These are phyloP conservation scores for Collybia sordida DNA, from an alignment of 768 basidiomycete genomes.

Conservation along the genomic window DNA sequence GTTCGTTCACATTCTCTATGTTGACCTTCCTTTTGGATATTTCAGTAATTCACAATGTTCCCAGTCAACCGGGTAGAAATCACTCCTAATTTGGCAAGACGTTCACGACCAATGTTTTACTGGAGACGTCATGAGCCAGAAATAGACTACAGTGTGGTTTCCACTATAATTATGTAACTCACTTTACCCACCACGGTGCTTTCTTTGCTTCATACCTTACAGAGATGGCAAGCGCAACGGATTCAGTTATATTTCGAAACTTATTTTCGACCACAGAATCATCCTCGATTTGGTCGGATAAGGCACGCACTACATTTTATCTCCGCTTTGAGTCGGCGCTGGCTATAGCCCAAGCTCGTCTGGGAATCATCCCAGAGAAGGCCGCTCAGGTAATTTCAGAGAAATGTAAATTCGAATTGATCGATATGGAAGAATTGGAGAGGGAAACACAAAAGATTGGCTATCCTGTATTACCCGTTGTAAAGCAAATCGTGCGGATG, in stretches of 20 bases:
- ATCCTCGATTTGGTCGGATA: conserved; percentile 42
- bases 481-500: conserved; percentile 39
- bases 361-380: conserved; percentile 36
- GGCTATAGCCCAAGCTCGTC: conserved; percentile 35
- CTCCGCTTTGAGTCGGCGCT: conserved; percentile 31
- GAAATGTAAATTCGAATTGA: conserved; percentile 33
- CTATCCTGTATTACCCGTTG: conserved; percentile 43
- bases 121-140: too few relatives aligned
- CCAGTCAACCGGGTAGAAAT: too few relatives aligned
- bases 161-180: background rate
- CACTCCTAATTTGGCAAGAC: too few relatives aligned
- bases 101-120: too few relatives aligned
- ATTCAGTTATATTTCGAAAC: conserved; percentile 36
- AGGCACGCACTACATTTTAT: conserved; percentile 29
- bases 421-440: conserved; percentile 37
- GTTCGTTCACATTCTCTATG: too few relatives aligned
- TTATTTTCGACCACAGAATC: conserved; percentile 39
- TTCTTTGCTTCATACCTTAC: too few relatives aligned
- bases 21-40: too few relatives aligned
- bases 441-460: conserved; percentile 41
- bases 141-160: too few relatives aligned
- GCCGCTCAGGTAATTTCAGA: conserved; percentile 33
- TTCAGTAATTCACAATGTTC: too few relatives aligned
- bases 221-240: conserved; percentile 30
- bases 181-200: background rate